Base-by-base conservation (phyloP, 495 filamentous ascomycete genomes). In the Entonaema liquescens region DNA sequence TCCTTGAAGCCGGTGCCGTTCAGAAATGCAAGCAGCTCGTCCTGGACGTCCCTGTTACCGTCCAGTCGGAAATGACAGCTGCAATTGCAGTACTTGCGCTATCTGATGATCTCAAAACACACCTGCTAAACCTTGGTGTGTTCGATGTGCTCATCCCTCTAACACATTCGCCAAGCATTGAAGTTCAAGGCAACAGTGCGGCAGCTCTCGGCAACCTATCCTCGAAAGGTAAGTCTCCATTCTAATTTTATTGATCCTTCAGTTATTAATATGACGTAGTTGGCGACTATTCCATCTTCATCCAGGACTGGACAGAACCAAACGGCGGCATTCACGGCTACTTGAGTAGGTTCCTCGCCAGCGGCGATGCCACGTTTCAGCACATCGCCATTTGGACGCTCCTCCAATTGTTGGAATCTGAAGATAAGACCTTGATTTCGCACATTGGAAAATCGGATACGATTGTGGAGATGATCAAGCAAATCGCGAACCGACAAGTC, bases 361-460 rank as follows among this genome's bases (percentile, higher is more conserved):
- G 93, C 74, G 94, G 93, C 42, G 95, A 99, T 77, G 90, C 96
- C 12, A 99, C 95, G 1, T 99, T 99, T 84, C 95, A 99, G 77
- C 95, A 99, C 78, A 99, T 99, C 73, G 95, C 95, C 36, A 98
- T 98, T 70, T 99, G 95, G 95, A 99, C 95, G 0, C 83, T 99
- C 49, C 88, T 98, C 9, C 95, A 99, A 76, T 87, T 99, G 2
- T 87, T 98, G 17, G 95, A 99, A 79, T 97, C 95, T 0, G 94
- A 95, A 75, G 94, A 99, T 72, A 86, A 89, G 77, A 90, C 89
- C 59, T 85, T 99, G 35, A 91, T 97, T 50, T 87, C 87, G 25
- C 88, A 93, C 23, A 98, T 99, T 62, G 88, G 91, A 57, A 90
- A 94, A 71, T 93, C 93, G 5, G 90, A 94, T 38, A 92, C 95